Conservation (phyloP, 1,139 yeast species). For the Pichia sp. region DNA sequence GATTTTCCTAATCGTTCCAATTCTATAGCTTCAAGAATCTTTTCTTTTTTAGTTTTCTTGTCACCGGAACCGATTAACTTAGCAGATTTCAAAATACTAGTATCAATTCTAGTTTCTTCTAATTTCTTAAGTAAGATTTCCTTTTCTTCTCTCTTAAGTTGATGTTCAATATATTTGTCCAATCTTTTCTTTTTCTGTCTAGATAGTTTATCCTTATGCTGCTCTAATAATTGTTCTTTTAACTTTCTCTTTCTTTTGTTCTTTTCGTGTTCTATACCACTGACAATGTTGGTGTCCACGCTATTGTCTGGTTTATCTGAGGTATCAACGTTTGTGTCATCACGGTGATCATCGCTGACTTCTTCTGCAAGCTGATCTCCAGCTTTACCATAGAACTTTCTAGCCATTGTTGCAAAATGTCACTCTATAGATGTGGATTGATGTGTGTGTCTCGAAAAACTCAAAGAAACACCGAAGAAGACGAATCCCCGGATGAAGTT, state of each 20-base stretch:
- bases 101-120: constrained; percentile 69
- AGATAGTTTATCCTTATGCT: constrained; percentile 65
- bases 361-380: constrained; percentile 2
- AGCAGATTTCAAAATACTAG: constrained; percentile 64
- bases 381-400: constrained; percentile 23
- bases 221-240: constrained; percentile 55
- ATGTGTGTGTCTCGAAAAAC: too few species aligned
- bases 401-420: constrained; percentile 6
- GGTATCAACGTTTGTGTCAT: neutral
- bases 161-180: constrained; percentile 83
- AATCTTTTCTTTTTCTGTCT: constrained; percentile 72
- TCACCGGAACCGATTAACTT: constrained; percentile 74
- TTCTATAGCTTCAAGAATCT: constrained; percentile 70
- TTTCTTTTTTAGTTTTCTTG: constrained; percentile 68
- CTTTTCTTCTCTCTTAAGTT: constrained; percentile 86
- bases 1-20: constrained; percentile 74
- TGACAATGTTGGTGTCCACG: constrained; percentile 9
- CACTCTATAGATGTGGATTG: neutral
- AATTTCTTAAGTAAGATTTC: constrained; percentile 73
- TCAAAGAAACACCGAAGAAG: too few species aligned
- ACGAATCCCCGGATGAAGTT: neutral
- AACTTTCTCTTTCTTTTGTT: constrained; percentile 63
- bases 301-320: constrained; percentile 4
- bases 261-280: constrained; percentile 49
- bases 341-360: neutral